Base-by-base conservation (phyloP, 176 grass and related monocot species). In the Triticum monococcum region DNA sequence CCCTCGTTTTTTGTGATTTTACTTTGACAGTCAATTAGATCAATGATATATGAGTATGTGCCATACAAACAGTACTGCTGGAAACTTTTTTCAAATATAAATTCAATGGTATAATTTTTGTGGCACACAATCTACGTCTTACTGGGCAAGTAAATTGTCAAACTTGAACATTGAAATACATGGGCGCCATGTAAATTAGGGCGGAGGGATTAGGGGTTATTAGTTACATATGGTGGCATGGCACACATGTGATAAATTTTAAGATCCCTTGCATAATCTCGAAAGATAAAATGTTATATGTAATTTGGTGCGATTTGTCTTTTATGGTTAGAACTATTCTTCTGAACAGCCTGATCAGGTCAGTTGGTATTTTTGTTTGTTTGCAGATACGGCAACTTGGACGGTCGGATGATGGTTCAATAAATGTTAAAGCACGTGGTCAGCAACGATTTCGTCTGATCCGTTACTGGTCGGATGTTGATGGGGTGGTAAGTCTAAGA, bases 371-470 rank as follows among this genome's bases (percentile, higher is more conserved):
- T 78, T 62, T 83, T 78, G 85, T 77, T 43, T 86, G 18, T 74
- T 45, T 32, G 1, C 75, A 98, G 93, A 96, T 98, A 92, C 84
- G 87, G 22, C 93, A 98, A 90, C 86, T 88, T 77, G 85, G 93
- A 62, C 79, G 88, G 35, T 62, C 88, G 77, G 93, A 90, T 48
- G 85, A 92, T 91, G 91, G 93, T 36, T 87, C 90, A 69, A 72
- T 94, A 86, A 98, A 98, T 91, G 88, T 98, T 79, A 75, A 96
- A 87, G 84, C 92, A 78, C 93, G 93, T 85, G 96, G 96, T 68
- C 96, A 98, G 75, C 96, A 98, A 83, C 78, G 96, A 57, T 98
- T 98, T 84, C 76, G 84, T 64, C 80, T 94, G 46, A 89, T 82
- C 71, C 89, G 71, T 38, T 84, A 57, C 81, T 98, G 92, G 90